Percentiles rank a stretch among this genome's conserved stretches.
phyloP scores from a whole-genome alignment of 352 stramenopile species.

The Pythium vanterpoolii region DNA sequence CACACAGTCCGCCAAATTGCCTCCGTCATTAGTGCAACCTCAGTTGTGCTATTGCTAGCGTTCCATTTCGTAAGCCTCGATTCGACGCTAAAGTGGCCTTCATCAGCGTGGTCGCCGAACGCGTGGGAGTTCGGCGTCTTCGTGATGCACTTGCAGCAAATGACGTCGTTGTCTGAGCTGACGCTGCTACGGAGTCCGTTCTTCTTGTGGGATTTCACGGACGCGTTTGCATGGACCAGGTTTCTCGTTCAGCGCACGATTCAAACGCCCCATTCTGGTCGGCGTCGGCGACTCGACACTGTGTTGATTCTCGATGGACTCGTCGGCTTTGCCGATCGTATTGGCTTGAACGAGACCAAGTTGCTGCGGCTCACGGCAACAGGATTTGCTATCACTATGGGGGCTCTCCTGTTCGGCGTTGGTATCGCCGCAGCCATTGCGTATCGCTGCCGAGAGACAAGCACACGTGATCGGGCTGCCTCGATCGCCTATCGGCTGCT shows the following conservation, averaged over 20 bases:
- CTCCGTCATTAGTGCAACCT: slow-evolving; percentile 47
- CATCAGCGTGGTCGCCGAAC: slow-evolving; percentile 57
- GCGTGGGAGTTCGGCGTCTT: slow-evolving; percentile 75
- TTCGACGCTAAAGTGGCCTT: slow-evolving; percentile 39
- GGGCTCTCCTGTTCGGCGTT: slow-evolving; percentile 31
- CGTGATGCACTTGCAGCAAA: slow-evolving; percentile 67
- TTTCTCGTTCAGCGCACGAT: slow-evolving; percentile 36
- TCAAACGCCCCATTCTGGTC: background rate
- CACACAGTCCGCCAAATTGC: slow-evolving; percentile 48
- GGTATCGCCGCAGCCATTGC: slow-evolving; percentile 41
- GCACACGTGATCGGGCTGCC: slow-evolving; percentile 14
- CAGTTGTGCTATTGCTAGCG: slow-evolving; percentile 47
- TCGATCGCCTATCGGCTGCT: slow-evolving; percentile 55
- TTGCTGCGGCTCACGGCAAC: slow-evolving; percentile 37
- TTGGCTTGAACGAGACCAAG: slow-evolving; percentile 45
- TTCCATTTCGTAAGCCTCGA: slow-evolving; percentile 63
- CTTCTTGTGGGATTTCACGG: slow-evolving; percentile 65
- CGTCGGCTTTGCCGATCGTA: slow-evolving; percentile 55
- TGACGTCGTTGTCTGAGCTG: slow-evolving; percentile 54
- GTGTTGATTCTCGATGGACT: slow-evolving; percentile 49
- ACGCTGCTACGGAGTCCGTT: slow-evolving; percentile 64
- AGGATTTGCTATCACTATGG: slow-evolving; percentile 46
- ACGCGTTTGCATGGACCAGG: slow-evolving; percentile 67
- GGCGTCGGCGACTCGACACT: slow-evolving; percentile 40
- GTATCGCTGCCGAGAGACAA: slow-evolving; percentile 23